These are phyloP conservation scores for Phytophthora europaea DNA, from an alignment of 352 stramenopile species.

Conservation along the genomic window DNA sequence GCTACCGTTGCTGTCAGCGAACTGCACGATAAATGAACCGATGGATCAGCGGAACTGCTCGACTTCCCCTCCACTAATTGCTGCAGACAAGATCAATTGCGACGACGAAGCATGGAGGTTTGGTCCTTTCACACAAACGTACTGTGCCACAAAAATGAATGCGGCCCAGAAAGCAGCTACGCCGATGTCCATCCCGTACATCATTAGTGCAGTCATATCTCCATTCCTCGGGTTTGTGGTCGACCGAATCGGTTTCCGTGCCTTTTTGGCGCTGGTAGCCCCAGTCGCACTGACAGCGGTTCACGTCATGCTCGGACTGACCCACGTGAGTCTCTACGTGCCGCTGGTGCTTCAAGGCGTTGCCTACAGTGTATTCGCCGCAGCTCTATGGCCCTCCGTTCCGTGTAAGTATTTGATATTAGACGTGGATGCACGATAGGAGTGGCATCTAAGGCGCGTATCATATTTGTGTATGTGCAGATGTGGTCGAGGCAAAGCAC, in stretches of 20 bases:
- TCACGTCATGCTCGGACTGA: constrained; percentile 89
- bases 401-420: constrained; percentile 48
- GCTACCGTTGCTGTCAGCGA: constrained; percentile 68
- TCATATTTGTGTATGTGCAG: constrained; percentile 27
- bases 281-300: constrained; percentile 83
- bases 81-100: constrained; percentile 81
- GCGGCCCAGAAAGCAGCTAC: constrained; percentile 79
- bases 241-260: constrained; percentile 90
- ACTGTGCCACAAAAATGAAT: constrained; percentile 70
- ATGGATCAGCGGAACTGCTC: constrained; percentile 72
- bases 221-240: constrained; percentile 93
- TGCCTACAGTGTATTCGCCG: constrained; percentile 94
- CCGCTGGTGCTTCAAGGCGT: constrained; percentile 93
- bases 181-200: constrained; percentile 94
- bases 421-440: neutral
- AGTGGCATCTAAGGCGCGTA: no score
- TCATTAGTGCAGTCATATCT: constrained; percentile 91
- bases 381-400: constrained; percentile 94
- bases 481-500: constrained; percentile 90
- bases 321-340: constrained; percentile 76
- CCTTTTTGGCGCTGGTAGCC: constrained; percentile 83
- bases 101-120: constrained; percentile 78
- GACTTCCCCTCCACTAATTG: constrained; percentile 65
- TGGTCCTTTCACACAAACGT: constrained; percentile 62
- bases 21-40: constrained; percentile 77